Conservation (phyloP, 1,284 basidiomycete genomes). For the Pascua sp. region DNA sequence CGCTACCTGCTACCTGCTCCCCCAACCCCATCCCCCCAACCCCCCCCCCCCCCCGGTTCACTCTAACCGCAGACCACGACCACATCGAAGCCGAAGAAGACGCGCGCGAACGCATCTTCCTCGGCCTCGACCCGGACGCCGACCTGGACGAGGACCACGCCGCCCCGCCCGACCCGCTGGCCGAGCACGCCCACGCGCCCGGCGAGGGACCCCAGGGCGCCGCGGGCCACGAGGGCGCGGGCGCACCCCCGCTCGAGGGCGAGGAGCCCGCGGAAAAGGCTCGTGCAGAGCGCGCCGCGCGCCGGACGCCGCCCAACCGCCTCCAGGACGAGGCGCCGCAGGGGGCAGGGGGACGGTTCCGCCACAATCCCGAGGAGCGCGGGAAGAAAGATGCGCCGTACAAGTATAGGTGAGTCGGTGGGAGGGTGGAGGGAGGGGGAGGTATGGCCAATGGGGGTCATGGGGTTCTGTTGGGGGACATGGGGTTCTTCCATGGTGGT, state of each 20-base stretch:
- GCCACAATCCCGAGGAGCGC: constrained; percentile 32
- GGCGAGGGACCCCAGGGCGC: constrained; percentile 34
- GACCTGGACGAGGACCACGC: constrained; percentile 41
- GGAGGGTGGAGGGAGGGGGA: too few species aligned
- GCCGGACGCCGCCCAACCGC: constrained; percentile 6
- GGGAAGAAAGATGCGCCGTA: constrained; percentile 44
- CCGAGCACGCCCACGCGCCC: constrained; percentile 37
- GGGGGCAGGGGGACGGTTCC: neutral
- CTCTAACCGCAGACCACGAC: constrained; percentile 67
- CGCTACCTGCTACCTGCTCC: neutral
- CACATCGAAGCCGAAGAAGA: constrained; percentile 78
- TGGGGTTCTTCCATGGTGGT: too few species aligned
- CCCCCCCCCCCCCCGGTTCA: too few species aligned
- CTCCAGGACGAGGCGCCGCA: neutral
- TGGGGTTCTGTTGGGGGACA: too few species aligned
- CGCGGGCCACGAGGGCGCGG: neutral
- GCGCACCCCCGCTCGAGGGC: neutral
- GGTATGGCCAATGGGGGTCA: too few species aligned
- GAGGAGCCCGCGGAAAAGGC: neutral
- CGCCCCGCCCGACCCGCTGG: constrained; percentile 39
- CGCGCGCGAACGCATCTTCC: constrained; percentile 45
- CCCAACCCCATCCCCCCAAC: neutral
- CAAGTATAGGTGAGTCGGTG: constrained; percentile 8
- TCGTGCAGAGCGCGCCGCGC: constrained; percentile 1
- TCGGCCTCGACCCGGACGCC: constrained; percentile 38